phyloP scores from a whole-genome alignment of 2,329 filamentous ascomycete species.

The Pezicula rhizophila region DNA sequence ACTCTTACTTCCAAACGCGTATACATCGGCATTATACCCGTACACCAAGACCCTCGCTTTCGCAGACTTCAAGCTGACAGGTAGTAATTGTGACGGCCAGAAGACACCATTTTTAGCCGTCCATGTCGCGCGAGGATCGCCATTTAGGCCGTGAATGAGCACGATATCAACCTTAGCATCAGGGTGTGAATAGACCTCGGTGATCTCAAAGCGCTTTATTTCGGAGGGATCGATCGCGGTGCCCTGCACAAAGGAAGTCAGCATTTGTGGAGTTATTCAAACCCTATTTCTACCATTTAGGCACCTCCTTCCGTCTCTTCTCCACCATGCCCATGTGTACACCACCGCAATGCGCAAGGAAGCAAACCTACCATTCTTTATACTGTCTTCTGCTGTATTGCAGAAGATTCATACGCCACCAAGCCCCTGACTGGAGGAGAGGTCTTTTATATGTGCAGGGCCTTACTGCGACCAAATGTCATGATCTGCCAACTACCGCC shows the following conservation, averaged over 20 bases:
- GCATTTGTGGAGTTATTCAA: not conserved
- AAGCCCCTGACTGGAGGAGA: not conserved
- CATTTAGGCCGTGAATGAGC: constrained; percentile 66
- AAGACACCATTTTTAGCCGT: constrained; percentile 48
- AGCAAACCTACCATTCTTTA: not conserved
- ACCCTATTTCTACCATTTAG: not conserved
- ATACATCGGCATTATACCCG: constrained; percentile 66
- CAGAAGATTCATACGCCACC: not conserved
- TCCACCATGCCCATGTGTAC: too few relatives aligned
- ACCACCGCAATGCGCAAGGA: not conserved
- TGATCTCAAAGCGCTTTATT: constrained; percentile 51
- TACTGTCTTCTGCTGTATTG: not conserved
- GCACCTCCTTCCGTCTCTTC: too few relatives aligned
- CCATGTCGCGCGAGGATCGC: constrained; percentile 60
- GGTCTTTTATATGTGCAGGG: not conserved
- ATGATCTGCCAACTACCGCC: not conserved
- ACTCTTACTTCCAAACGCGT: constrained; percentile 39
- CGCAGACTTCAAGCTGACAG: constrained; percentile 47
- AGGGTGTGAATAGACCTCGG: constrained; percentile 52
- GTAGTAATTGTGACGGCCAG: constrained; percentile 66
- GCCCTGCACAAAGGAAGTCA: constrained; percentile 29
- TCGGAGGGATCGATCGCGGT: constrained; percentile 38
- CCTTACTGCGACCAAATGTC: not conserved
- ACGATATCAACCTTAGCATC: constrained; percentile 59
- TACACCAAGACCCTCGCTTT: constrained; percentile 64